Evolutionary conservation across 2,329 filamentous ascomycete species (phyloP).

Genomic region (Ophiostoma novo-ulmi): DNA sequence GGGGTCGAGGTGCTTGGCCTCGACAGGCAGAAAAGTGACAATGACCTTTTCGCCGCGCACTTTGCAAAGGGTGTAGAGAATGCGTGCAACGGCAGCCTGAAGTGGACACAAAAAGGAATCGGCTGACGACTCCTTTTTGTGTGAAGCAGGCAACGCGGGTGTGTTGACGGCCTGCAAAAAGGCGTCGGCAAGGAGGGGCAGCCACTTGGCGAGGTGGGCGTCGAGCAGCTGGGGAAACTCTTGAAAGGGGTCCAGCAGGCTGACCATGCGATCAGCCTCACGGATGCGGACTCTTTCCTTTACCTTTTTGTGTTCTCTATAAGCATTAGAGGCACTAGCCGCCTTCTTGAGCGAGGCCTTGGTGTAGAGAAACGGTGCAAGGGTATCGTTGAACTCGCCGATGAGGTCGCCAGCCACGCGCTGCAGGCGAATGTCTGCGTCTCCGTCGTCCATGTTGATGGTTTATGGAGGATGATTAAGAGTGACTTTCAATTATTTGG

Average conservation of each 20-base stretch:
- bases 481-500: background rate
- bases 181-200: constrained; percentile 68
- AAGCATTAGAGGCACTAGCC: background rate
- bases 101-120: constrained; percentile 49
- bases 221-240: constrained; percentile 93
- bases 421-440: constrained; percentile 58
- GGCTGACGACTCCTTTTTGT: constrained; percentile 30
- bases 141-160: background rate
- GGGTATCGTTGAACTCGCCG: constrained; percentile 50
- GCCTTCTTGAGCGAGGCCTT: background rate
- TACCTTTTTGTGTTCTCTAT: constrained; percentile 15
- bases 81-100: constrained; percentile 65
- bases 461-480: background rate
- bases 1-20: constrained; percentile 76
- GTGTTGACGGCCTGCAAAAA: constrained; percentile 56
- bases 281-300: constrained; percentile 23
- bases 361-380: constrained; percentile 45
- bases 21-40: constrained; percentile 83
- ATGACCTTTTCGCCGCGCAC: constrained; percentile 91
- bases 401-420: constrained; percentile 56
- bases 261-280: constrained; percentile 29
- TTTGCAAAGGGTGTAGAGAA: constrained; percentile 91
- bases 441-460: constrained; percentile 52
- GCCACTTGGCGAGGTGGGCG: constrained; percentile 68
- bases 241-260: constrained; percentile 79